Base-by-base conservation (phyloP, 2,329 filamentous ascomycete genomes). In the Alternaria brassicae region DNA sequence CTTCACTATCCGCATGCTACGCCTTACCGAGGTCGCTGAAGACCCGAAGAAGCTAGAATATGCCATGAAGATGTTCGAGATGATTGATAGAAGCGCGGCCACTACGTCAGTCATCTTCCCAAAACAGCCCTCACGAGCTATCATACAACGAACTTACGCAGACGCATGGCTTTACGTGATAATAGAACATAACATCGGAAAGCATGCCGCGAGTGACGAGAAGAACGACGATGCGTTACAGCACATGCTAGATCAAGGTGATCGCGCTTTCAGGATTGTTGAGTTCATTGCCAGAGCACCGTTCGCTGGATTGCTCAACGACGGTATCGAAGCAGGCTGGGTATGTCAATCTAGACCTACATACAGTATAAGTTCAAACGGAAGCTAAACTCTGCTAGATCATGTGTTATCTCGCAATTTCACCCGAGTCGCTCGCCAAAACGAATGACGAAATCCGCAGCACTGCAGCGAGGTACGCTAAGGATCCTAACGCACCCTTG, bases 221-320 rank as follows among this genome's bases (percentile, higher is more conserved):
- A 77, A 78, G 49, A 76, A 80, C 19, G 77, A 83, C 2, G 85
- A 88, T 62, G 76, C 84, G 0, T 63, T 88, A 66, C 85, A 88
- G 68, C 80, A 77, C 27, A 67, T 87, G 37, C 78, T 88, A 19
- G 85, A 88, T 40, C 72, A 80, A 28, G 84, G 81, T 5, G 80
- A 83, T n/a, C 73, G 70, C 15, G 78, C 82, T 10, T 65, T 71
- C 7, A 74, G 79, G 45, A 81, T 85, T 32, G 76, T 84, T 15
- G 63, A 65, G 12, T 85, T 86, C 70, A 77, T 85, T 32, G 74
- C 87, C n/a, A 81, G 81, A 12, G 76, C 83, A 0, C 73, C 88
- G 3, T 86, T 85, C 67, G 85, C 85, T 1, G 85, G 85, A n/a
- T 76, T 84, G 32, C 63, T 86, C n/a, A 88, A 87, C 72, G 84